Percentiles rank a stretch among this genome's conserved stretches.
phyloP scores from a whole-genome alignment of 2,329 filamentous ascomycete species.

The Aspergillus ibericus region DNA sequence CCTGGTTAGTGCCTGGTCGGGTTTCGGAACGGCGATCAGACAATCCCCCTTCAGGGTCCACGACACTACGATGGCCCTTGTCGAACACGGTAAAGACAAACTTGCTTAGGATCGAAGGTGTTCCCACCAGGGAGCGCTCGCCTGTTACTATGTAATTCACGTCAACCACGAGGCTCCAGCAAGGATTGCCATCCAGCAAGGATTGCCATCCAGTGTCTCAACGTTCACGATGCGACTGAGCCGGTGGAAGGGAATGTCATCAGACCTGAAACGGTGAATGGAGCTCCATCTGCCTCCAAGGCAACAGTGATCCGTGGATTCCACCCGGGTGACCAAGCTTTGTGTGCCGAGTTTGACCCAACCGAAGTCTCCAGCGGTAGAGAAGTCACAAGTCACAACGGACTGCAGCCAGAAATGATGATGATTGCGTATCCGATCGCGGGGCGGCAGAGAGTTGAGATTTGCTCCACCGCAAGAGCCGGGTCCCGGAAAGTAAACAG shows the following conservation, averaged over 20 bases:
- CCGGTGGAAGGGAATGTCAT: not conserved
- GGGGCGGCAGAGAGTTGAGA: conserved; percentile 13
- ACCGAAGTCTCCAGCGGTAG: not conserved
- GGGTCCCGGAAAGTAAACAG: conserved; percentile 19
- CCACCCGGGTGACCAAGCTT: not conserved
- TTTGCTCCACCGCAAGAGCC: conserved; percentile 17
- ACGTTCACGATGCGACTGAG: not conserved
- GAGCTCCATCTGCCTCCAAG: not conserved
- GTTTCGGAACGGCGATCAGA: conserved; percentile 5
- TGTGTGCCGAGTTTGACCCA: not conserved
- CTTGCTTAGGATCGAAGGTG: not conserved
- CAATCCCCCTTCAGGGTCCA: conserved; percentile 4
- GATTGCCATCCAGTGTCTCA: not conserved
- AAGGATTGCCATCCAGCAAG: not conserved
- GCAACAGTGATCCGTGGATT: not conserved
- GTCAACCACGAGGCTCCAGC: conserved; percentile 2
- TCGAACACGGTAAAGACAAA: conserved; percentile 1
- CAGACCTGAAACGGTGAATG: not conserved
- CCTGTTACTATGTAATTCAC: not conserved
- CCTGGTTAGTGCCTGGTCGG: not conserved
- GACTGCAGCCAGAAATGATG: not conserved
- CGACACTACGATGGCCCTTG: not conserved
- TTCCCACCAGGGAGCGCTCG: not conserved
- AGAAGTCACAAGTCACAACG: not conserved
- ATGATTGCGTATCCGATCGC: conserved; percentile 12